Evolutionary conservation across 306 rosid genomes (phyloP).

Genomic region (Phaseolus lunatus): DNA sequence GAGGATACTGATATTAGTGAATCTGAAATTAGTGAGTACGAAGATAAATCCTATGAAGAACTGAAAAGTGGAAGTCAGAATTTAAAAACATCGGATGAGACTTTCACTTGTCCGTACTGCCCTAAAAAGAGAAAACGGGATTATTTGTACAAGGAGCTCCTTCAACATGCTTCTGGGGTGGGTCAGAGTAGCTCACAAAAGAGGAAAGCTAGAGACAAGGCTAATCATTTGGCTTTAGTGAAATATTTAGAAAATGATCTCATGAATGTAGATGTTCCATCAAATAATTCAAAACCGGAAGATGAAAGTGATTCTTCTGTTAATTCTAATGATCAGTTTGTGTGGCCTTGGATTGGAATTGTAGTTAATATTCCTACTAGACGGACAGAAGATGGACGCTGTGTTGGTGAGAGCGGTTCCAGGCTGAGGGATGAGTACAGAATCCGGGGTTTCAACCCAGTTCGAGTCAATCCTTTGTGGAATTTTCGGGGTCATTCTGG

Average conservation of each 20-base stretch:
- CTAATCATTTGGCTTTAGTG: conserved; percentile 81
- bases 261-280: conserved; percentile 55
- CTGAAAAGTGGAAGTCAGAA: conserved; percentile 71
- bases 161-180: conserved; percentile 97
- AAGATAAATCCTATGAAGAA: conserved; percentile 64
- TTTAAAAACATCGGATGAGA: conserved; percentile 69
- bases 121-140: conserved; percentile 74
- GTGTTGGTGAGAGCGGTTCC: conserved; percentile 90
- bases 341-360: conserved; percentile 96
- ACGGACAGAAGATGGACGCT: conserved; percentile 65
- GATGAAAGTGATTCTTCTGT: conserved; percentile 50
- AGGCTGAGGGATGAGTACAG: conserved; percentile 88
- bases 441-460: conserved; percentile 84
- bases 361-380: conserved; percentile 85
- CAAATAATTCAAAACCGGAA: conserved; percentile 35
- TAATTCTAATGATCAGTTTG: conserved; percentile 75
- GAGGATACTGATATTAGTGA: conserved; percentile 84
- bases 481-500: conserved; percentile 89
- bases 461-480: conserved; percentile 88
- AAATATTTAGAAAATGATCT: conserved; percentile 79
- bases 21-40: conserved; percentile 70
- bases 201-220: conserved; percentile 79
- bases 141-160: conserved; percentile 71
- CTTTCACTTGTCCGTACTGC: conserved; percentile 88
- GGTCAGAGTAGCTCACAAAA: conserved; percentile 87